Base-by-base conservation (phyloP, 2,329 filamentous ascomycete species). In the Akanthomyces dipterigenus region DNA sequence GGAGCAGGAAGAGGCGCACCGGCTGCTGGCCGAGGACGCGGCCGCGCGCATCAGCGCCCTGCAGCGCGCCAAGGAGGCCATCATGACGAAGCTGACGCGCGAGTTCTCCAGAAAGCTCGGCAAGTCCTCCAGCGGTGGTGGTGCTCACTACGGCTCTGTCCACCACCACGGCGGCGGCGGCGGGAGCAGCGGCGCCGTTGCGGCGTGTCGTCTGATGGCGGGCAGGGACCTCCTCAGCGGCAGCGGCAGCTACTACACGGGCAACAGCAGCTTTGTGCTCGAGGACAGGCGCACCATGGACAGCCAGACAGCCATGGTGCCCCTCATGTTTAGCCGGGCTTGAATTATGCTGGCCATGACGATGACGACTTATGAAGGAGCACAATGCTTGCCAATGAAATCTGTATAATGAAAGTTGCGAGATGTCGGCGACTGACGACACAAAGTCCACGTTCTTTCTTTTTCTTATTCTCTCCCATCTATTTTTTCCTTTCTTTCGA, bases 21-120 rank as follows among this genome's bases (percentile, higher is more conserved):
- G 81, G 12, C 76, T 79, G 49, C 75, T 86, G 26, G 84, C 83
- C 22, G 80, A 87, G 64, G 83, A 87, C 66, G 76, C 80, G 3
- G 79, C 78, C 9, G 79, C 81, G 59, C 79, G 84, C 61, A 76
- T 76, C 5, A 81, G 76, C 65, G 82, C 83, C 11, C 73, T 88
- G 55, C 78, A 79, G 67, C 80, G 82, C 62, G 85, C 85, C 38
- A 84, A 83, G 69, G 82, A 84, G 64, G 81, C 82, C 0, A 84
- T 88, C 14, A 73, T 88, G 60, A 78, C 76, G 63, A 85, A 85
- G 66, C 77, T 88, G 55, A 81, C 77, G 66, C 78, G 78, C 60
- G 81, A 86, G 68, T 85, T 75, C 63, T 73, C 67, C 61, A 73
- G 69, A 62, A 72, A 71, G 59, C 68, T 68, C 31, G 31, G 31